A percentile compares a stretch with the other conserved stretches of the same genome.
These are phyloP conservation scores for Pyrenochaeta sp. DNA, from an alignment of 2,329 filamentous ascomycete genomes.

Conservation along the genomic window DNA sequence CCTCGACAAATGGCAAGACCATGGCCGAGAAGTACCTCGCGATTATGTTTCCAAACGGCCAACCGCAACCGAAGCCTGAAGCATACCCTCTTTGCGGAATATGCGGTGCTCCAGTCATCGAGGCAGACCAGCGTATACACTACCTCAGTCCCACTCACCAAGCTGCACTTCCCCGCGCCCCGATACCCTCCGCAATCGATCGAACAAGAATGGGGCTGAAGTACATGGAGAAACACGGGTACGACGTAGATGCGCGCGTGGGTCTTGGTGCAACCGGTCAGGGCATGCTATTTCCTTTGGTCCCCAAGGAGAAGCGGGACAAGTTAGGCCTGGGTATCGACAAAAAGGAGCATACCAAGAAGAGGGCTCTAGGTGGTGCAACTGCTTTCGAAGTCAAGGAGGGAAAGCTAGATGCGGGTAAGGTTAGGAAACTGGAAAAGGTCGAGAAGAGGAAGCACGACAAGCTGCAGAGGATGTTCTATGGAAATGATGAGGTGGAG, in stretches of 20 bases:
- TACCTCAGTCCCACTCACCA: constrained; percentile 71
- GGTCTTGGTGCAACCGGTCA: constrained; percentile 75
- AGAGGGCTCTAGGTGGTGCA: constrained; percentile 45
- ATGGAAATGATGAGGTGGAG: constrained; percentile 77
- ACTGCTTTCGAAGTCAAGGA: constrained; percentile 44
- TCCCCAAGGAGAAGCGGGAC: constrained; percentile 75
- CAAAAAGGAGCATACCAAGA: constrained; percentile 51
- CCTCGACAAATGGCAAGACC: constrained; percentile 57
- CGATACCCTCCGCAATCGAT: constrained; percentile 76
- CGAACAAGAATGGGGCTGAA: constrained; percentile 74
- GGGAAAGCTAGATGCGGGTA: constrained; percentile 70
- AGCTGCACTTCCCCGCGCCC: constrained; percentile 72
- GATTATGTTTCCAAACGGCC: constrained; percentile 66
- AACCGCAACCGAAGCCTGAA: constrained; percentile 26
- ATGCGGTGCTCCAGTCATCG: constrained; percentile 48
- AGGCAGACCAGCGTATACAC: constrained; percentile 57
- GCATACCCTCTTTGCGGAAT: constrained; percentile 40
- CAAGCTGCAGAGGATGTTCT: constrained; percentile 74
- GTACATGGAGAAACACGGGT: constrained; percentile 73
- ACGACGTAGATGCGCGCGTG: constrained; percentile 75
- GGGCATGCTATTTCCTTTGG: constrained; percentile 80
- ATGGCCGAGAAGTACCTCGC: constrained; percentile 71
- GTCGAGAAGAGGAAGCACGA: constrained; percentile 71
- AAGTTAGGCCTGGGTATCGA: constrained; percentile 75
- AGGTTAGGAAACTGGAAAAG: constrained; percentile 68